Percentiles rank a stretch among this genome's conserved stretches.
phyloP scores from a whole-genome alignment of 306 rosid genomes.

The Castanea sativa region DNA sequence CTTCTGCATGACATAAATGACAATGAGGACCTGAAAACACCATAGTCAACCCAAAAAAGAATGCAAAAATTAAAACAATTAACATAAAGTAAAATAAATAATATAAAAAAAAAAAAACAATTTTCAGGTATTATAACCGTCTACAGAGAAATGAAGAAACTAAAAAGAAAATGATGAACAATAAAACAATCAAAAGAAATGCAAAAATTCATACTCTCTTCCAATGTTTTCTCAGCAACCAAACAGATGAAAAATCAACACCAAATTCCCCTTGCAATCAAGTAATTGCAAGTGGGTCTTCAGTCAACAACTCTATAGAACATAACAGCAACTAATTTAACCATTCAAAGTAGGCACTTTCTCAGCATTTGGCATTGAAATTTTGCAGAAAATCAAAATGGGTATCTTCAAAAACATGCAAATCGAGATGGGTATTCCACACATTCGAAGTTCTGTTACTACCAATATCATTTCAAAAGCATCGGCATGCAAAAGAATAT shows the following conservation, averaged over 20 bases:
- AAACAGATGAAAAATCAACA: not conserved
- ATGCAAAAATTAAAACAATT: not conserved
- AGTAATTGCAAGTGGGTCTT: constrained; percentile 8
- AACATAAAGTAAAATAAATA: not conserved
- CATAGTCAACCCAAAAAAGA: not conserved
- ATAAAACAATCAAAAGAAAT: not conserved
- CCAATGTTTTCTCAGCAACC: not conserved
- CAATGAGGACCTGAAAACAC: constrained; percentile 30
- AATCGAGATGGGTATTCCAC: constrained; percentile 22
- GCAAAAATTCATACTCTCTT: not conserved
- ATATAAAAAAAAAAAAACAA: not conserved
- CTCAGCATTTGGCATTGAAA: not conserved
- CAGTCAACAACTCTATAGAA: not conserved
- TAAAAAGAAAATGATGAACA: not conserved
- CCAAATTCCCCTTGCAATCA: not conserved
- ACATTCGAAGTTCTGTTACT: not conserved
- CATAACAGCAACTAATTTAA: not conserved
- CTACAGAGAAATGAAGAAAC: not conserved
- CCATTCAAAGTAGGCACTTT: not conserved
- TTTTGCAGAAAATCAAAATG: constrained; percentile 7
- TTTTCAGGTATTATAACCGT: not conserved
- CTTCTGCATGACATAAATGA: constrained; percentile 55
- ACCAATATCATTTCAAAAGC: not conserved
- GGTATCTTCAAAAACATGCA: constrained; percentile 3
- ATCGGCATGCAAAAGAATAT: not conserved